These are phyloP conservation scores for Biscogniauxia marginata DNA, from an alignment of 2,329 filamentous ascomycete genomes.

Conservation along the genomic window DNA sequence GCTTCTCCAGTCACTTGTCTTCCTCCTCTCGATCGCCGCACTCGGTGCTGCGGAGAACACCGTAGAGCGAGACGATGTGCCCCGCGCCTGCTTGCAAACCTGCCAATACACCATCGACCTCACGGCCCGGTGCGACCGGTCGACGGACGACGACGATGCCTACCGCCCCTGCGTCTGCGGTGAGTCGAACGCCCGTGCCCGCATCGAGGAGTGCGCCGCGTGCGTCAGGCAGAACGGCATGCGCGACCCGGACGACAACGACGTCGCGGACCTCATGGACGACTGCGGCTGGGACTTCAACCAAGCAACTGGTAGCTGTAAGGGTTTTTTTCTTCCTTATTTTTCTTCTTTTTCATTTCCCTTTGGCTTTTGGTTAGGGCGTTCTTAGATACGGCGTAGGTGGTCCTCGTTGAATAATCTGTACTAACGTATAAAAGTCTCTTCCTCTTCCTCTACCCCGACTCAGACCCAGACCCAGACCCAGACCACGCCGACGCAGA, in stretches of 20 bases:
- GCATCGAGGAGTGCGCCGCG: constrained; percentile 18
- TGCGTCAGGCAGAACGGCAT: constrained; percentile 17
- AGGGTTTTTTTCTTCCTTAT: not conserved
- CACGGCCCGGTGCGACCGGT: constrained; percentile 14
- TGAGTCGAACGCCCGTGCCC: constrained; percentile 5
- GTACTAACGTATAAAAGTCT: too few relatives aligned
- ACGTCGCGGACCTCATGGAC: constrained; percentile 22
- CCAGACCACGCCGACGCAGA: too few relatives aligned
- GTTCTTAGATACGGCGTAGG: too few relatives aligned
- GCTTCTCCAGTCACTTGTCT: not conserved
- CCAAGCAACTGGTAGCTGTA: constrained; percentile 12
- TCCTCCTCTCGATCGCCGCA: constrained; percentile 10
- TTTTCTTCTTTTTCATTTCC: not conserved
- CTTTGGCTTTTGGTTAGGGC: too few relatives aligned
- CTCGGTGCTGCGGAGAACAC: constrained; percentile 18
- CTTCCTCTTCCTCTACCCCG: too few relatives aligned
- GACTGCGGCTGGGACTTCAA: constrained; percentile 23
- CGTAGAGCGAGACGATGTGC: constrained; percentile 16
- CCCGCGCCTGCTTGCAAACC: constrained; percentile 10
- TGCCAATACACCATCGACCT: constrained; percentile 23
- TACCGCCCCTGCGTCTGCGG: constrained; percentile 20
- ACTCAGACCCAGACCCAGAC: too few relatives aligned
- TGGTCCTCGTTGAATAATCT: too few relatives aligned
- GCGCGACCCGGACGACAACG: constrained; percentile 17
- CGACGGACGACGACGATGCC: constrained; percentile 10